Percentiles rank a stretch among this genome's conserved stretches.
These are phyloP conservation scores for Rhizophlyctis rosea DNA, from an alignment of 192 early-diverging fungal species.

Conservation along the genomic window DNA sequence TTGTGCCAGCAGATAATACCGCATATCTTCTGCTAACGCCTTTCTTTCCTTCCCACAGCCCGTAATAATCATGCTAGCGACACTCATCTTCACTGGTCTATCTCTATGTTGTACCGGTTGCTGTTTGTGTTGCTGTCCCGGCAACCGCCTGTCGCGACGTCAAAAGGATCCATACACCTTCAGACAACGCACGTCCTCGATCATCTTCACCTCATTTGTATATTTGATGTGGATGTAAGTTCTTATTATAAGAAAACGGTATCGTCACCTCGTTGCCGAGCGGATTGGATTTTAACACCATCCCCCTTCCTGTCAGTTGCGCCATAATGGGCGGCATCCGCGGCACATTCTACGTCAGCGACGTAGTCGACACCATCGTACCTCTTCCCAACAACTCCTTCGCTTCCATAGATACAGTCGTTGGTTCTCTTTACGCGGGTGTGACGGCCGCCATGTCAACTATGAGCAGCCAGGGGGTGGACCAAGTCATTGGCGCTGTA, in stretches of 20 bases:
- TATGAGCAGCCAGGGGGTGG: too few species aligned
- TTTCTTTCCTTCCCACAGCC: conserved; percentile 9
- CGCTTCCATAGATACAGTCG: too few species aligned
- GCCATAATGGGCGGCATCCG: background rate
- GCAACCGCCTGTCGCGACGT: conserved; percentile 15
- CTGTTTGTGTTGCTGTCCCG: conserved; percentile 19
- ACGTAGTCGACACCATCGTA: too few species aligned
- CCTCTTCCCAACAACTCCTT: too few species aligned
- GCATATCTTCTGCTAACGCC: background rate
- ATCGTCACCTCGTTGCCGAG: too few species aligned
- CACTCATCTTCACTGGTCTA: conserved; percentile 13
- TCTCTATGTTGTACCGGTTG: conserved; percentile 16
- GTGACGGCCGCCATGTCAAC: too few species aligned
- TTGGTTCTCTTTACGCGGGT: too few species aligned
- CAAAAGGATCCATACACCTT: conserved; percentile 28
- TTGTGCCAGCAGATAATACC: too few species aligned
- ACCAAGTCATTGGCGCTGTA: too few species aligned
- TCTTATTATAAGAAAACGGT: too few species aligned
- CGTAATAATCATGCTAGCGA: conserved; percentile 7
- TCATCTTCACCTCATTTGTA: conserved; percentile 14
- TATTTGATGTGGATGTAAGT: conserved; percentile 25
- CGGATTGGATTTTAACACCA: background rate
- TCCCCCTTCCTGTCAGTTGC: background rate
- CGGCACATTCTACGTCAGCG: background rate
- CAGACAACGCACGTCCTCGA: conserved; percentile 9